Conservation (phyloP, 2,329 filamentous ascomycete genomes). For the Sporothrix variecibatus region DNA sequence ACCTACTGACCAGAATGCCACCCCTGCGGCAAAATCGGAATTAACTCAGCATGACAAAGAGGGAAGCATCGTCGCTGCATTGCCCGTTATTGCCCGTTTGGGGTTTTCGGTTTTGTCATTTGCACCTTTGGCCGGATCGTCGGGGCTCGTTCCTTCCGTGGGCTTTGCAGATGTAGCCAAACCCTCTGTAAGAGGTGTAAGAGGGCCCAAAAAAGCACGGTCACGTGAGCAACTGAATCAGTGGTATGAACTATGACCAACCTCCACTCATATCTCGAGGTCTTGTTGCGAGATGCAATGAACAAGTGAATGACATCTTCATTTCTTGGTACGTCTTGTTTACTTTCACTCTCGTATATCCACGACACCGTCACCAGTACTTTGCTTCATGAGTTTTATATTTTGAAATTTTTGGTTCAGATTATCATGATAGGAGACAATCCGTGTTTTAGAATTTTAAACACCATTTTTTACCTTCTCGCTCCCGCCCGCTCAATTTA, state of each 20-base stretch:
- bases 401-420: slow-evolving; percentile 25
- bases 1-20: not conserved
- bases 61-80: not conserved
- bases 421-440: slow-evolving; percentile 14
- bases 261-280: not conserved
- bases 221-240: not conserved
- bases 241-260: not conserved
- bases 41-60: slow-evolving; percentile 7
- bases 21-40: not conserved
- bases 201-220: not conserved
- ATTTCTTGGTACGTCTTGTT: not conserved
- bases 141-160: not conserved
- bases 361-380: not conserved
- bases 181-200: not conserved
- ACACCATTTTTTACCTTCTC: not conserved
- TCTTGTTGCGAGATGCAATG: too few relatives aligned
- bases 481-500: not conserved
- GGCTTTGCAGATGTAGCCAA: not conserved
- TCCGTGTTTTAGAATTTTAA: slow-evolving; percentile 9
- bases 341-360: not conserved
- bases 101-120: not conserved
- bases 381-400: slow-evolving; percentile 21
- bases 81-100: not conserved
- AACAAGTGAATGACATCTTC: too few relatives aligned
- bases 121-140: not conserved